A percentile compares a stretch with the other conserved stretches of the same genome.
Conservation (phyloP, 495 filamentous ascomycete genomes). For the Penicillium herquei region DNA sequence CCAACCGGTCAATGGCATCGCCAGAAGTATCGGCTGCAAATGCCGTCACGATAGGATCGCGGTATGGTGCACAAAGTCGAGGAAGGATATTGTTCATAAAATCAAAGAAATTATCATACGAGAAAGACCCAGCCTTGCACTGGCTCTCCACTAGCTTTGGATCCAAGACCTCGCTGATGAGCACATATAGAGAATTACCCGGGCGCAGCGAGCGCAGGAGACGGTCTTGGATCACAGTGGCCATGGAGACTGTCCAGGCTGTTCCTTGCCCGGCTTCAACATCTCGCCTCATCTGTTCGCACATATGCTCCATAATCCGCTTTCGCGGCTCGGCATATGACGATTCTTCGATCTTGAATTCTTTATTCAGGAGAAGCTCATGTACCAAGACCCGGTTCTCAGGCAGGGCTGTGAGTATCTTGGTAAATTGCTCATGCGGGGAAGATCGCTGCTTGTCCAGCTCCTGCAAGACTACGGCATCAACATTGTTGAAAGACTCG, state of each 20-base stretch:
- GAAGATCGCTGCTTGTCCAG: constrained; percentile 37
- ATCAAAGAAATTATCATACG: constrained; percentile 88
- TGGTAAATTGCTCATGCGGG: constrained; percentile 47
- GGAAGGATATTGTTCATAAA: constrained; percentile 90
- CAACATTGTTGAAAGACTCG: constrained; percentile 43
- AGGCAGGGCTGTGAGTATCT: constrained; percentile 65
- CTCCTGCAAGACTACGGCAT: constrained; percentile 37
- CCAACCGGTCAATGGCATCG: constrained; percentile 79
- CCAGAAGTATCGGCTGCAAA: constrained; percentile 72
- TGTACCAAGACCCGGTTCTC: constrained; percentile 85
- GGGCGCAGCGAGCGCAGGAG: constrained; percentile 77
- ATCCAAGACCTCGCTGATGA: constrained; percentile 85
- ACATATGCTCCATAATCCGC: constrained; percentile 61
- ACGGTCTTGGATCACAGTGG: constrained; percentile 78
- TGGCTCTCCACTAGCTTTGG: constrained; percentile 72
- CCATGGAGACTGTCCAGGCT: constrained; percentile 77
- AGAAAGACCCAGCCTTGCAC: constrained; percentile 78
- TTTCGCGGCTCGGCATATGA: constrained; percentile 50
- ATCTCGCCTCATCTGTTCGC: constrained; percentile 71
- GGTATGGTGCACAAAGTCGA: constrained; percentile 86
- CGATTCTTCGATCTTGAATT: constrained; percentile 62
- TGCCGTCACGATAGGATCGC: constrained; percentile 79
- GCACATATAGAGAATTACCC: constrained; percentile 75
- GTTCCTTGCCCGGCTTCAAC: constrained; percentile 69
- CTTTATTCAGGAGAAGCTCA: constrained; percentile 87